Evolutionary conservation across 495 filamentous ascomycete species (phyloP).

Genomic region (Penicillium bovifimosum): DNA sequence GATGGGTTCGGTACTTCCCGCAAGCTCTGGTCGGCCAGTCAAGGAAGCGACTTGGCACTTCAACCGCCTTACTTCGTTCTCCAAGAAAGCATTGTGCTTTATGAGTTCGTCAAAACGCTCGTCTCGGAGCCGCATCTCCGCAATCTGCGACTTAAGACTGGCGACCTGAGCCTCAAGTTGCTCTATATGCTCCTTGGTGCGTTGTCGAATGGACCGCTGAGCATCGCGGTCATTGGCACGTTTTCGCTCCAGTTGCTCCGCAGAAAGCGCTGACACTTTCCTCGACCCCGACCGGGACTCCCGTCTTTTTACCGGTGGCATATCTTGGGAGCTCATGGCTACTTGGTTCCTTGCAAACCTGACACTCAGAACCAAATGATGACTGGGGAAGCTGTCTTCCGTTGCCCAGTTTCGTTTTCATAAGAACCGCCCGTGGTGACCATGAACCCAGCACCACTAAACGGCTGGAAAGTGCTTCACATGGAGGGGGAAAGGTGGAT

Average conservation of each 20-base stretch:
- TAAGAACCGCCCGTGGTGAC: slow-evolving; percentile 12
- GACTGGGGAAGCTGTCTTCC: background rate
- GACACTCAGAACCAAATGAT: background rate
- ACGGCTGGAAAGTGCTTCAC: slow-evolving; percentile 3
- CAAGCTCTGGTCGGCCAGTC: slow-evolving; percentile 7
- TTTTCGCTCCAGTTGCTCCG: slow-evolving; percentile 57
- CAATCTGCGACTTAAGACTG: slow-evolving; percentile 43
- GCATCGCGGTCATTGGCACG: slow-evolving; percentile 60
- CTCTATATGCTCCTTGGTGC: slow-evolving; percentile 57
- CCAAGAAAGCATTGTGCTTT: slow-evolving; percentile 49
- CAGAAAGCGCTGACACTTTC: slow-evolving; percentile 53
- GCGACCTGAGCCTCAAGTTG: slow-evolving; percentile 47
- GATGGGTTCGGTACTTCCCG: slow-evolving; percentile 8
- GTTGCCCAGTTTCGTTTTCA: slow-evolving; percentile 8
- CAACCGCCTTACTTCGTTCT: slow-evolving; percentile 46
- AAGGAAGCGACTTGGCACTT: slow-evolving; percentile 35
- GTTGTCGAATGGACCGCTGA: slow-evolving; percentile 55
- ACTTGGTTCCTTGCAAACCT: slow-evolving; percentile 8
- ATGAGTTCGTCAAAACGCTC: slow-evolving; percentile 46
- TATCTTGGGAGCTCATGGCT: slow-evolving; percentile 16
- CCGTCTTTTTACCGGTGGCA: slow-evolving; percentile 23
- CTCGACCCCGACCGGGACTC: slow-evolving; percentile 54
- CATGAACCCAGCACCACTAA: slow-evolving; percentile 12
- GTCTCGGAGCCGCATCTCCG: slow-evolving; percentile 42
- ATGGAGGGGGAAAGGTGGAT: slow-evolving; percentile 9